Evolutionary conservation across 805 yeast species (phyloP).

Genomic region (Maudiozyma pseudohumilis): DNA sequence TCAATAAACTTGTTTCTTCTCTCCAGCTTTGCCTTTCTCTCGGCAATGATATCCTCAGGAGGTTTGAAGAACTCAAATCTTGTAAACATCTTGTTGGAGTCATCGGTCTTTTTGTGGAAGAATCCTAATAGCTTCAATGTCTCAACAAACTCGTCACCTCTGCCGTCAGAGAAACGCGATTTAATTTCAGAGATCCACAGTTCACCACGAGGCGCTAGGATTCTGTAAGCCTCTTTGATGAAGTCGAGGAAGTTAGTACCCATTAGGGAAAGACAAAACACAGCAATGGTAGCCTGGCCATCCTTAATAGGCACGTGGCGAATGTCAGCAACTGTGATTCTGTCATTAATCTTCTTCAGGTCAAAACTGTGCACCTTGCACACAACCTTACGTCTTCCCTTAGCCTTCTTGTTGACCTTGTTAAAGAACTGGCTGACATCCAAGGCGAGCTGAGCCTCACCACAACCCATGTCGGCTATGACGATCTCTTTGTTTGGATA

Average conservation of each 20-base stretch:
- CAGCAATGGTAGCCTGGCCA: slow-evolving; percentile 73
- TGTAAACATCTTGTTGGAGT: slow-evolving; percentile 84
- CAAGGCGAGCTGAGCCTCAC: slow-evolving; percentile 81
- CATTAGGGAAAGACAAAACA: slow-evolving; percentile 92
- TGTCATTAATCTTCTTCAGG: slow-evolving; percentile 74
- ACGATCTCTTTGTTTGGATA: slow-evolving; percentile 45
- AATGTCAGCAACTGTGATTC: slow-evolving; percentile 95
- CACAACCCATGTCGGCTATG: slow-evolving; percentile 98
- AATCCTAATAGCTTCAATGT: slow-evolving; percentile 73
- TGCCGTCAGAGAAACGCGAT: slow-evolving; percentile 71
- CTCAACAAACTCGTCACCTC: slow-evolving; percentile 72
- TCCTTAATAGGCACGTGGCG: slow-evolving; percentile 78
- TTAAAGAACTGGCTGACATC: slow-evolving; percentile 48
- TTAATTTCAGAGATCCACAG: slow-evolving; percentile 97
- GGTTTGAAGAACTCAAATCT: slow-evolving; percentile 92
- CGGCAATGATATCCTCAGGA: slow-evolving; percentile 53
- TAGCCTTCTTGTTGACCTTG: slow-evolving; percentile 25
- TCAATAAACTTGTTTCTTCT: slow-evolving; percentile 62
- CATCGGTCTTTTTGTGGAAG: slow-evolving; percentile 80
- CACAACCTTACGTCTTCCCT: slow-evolving; percentile 34
- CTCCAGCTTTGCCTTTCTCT: slow-evolving; percentile 50
- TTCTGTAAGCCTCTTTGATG: slow-evolving; percentile 77
- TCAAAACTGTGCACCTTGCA: slow-evolving; percentile 82
- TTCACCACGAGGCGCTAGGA: slow-evolving; percentile 84
- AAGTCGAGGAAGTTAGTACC: slow-evolving; percentile 94